Base-by-base conservation (phyloP, 2,329 filamentous ascomycete genomes). In the Cercospora brassicicola region DNA sequence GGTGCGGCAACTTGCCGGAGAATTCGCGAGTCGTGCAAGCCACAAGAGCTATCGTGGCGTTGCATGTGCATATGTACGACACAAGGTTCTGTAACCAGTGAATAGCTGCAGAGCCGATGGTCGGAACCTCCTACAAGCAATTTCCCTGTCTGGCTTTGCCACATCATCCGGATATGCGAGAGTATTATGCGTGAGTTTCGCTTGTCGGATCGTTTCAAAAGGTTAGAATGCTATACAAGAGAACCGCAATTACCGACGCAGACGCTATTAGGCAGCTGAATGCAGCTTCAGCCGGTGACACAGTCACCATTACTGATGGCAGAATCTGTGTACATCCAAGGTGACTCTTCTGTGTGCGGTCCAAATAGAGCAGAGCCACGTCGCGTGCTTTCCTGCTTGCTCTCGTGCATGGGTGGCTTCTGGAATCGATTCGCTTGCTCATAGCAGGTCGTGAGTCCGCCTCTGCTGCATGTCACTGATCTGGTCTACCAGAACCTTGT, bases 121-220 rank as follows among this genome's bases (percentile, higher is more conserved):
- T 18, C 59, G 39, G 39, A 51, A 48, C 36, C 59, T 62, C 59
- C n/a, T 31, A 62, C 23, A 62, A 51, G 59, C 36, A 62, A 51
- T 51, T 28, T 62, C 26, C 26, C 15, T 30, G 59, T 55, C 23
- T 30, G 15, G 11, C 48, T 28, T 55, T 55, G 48, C 48, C 23
- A 28, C 48, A 26, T 30, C 48, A 15, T n/a, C 23, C 23, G 48
- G 48, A 28, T 53, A 53, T 13, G 48, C 9, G 20, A 53, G 18
- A 53, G 23, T n/a, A 53, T 26, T 18, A 53, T 30, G 20, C 23
- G 23, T 55, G 13, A 55, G 48, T 26, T 26, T 28, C 11, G 23
- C 20, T 28, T 15, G 15, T 28, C 48, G 48, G 48, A 55, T 55
- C 48, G 20, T 55, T 23, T 55, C 48, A 28, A 9, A 28, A 55